Evolutionary conservation across 148 eudicot species (phyloP).

Genomic region (Chenopodium formosanum): DNA sequence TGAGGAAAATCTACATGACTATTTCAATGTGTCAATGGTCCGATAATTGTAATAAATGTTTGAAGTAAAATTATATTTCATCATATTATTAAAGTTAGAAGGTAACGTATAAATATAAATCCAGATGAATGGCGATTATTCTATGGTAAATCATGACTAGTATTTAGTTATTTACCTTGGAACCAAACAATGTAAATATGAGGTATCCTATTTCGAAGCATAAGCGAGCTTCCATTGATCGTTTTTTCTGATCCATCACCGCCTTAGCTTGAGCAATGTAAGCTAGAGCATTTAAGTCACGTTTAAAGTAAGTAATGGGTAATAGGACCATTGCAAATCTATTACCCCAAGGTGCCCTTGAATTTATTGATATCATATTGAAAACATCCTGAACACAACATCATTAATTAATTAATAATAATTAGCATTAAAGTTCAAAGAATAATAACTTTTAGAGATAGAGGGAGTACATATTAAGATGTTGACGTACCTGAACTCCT

Average conservation of each 20-base stretch:
- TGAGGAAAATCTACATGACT: too few relatives aligned
- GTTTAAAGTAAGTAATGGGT: constrained; percentile 16
- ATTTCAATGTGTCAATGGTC: too few relatives aligned
- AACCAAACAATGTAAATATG: constrained; percentile 1
- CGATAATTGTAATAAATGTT: too few relatives aligned
- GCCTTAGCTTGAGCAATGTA: constrained; percentile 20
- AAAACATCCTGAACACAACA: constrained; percentile 9
- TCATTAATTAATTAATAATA: too few relatives aligned
- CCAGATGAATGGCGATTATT: too few relatives aligned
- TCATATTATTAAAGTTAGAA: too few relatives aligned
- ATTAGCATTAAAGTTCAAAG: background rate
- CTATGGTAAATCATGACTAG: background rate
- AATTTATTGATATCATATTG: background rate
- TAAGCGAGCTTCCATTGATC: constrained; percentile 26
- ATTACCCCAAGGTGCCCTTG: constrained; percentile 20
- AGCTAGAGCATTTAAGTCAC: background rate
- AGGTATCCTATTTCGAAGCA: constrained; percentile 13
- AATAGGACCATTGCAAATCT: constrained; percentile 8
- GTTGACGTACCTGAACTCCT: constrained; percentile 25
- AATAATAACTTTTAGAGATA: background rate
- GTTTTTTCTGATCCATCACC: constrained; percentile 25
- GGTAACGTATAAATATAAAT: too few relatives aligned
- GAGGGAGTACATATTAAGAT: too few relatives aligned
- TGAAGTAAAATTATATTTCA: too few relatives aligned
- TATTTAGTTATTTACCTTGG: constrained; percentile 26